These are phyloP conservation scores for Sarcocystis neurona DNA, from an alignment of 169 alveolate species.

Conservation along the genomic window DNA sequence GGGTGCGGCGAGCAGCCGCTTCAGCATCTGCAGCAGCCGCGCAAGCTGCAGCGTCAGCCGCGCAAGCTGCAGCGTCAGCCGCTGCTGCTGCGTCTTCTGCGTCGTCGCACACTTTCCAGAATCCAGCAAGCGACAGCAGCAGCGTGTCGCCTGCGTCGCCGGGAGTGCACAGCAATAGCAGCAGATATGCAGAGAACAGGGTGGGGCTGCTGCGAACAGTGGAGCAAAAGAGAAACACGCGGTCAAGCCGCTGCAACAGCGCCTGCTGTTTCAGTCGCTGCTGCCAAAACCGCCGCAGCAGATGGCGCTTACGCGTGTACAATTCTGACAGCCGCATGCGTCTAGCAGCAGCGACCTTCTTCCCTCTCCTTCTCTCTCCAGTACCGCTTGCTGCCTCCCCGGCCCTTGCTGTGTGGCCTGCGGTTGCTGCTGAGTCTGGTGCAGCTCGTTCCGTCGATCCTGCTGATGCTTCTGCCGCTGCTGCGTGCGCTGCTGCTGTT, in stretches of 20 bases:
- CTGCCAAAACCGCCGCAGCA: background rate
- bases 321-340: no score
- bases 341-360: no score
- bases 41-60: background rate
- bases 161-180: background rate
- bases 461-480: no score
- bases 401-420: no score
- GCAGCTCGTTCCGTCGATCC: no score
- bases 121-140: background rate
- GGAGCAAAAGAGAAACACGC: background rate
- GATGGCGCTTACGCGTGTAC: background rate
- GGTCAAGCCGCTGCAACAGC: background rate
- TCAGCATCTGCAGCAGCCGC: no score
- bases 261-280: background rate
- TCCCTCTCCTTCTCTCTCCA: no score
- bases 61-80: background rate
- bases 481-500: no score
- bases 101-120: conserved; percentile 15
- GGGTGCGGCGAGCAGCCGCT: no score
- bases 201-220: conserved; percentile 17
- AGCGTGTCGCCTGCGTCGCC: background rate
- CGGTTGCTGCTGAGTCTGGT: no score
- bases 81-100: background rate
- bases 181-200: conserved; percentile 1
- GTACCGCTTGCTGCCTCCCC: no score